Evolutionary conservation across 2,329 filamentous ascomycete species (phyloP).

Genomic region (Curvularia eragrostidis): DNA sequence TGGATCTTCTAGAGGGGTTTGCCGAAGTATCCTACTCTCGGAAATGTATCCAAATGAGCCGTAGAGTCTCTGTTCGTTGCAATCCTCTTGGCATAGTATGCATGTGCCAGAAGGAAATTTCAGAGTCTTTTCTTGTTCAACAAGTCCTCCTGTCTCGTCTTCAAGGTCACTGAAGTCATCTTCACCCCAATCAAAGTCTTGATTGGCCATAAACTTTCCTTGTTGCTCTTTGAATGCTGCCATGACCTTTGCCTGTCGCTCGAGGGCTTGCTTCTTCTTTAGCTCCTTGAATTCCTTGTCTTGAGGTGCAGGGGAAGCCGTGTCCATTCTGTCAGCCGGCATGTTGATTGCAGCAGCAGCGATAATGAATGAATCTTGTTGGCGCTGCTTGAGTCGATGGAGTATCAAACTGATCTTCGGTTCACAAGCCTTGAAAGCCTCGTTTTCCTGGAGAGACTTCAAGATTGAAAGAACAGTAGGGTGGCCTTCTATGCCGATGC

Average conservation of each 20-base stretch:
- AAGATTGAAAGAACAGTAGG: conserved; percentile 61
- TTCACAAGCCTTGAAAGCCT: conserved; percentile 81
- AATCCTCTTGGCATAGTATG: conserved; percentile 95
- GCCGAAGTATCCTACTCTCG: conserved; percentile 83
- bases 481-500: conserved; percentile 44
- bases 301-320: conserved; percentile 75
- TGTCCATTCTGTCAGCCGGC: conserved; percentile 79
- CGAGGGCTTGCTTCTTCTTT: conserved; percentile 89
- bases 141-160: conserved; percentile 63
- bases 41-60: conserved; percentile 91
- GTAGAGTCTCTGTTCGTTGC: conserved; percentile 85
- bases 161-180: conserved; percentile 79
- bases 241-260: conserved; percentile 93
- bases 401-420: conserved; percentile 85
- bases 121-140: conserved; percentile 76
- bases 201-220: conserved; percentile 89
- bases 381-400: conserved; percentile 82
- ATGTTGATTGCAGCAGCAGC: conserved; percentile 68
- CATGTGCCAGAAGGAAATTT: conserved; percentile 93
- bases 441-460: conserved; percentile 64
- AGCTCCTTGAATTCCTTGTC: conserved; percentile 79
- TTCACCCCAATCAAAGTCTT: conserved; percentile 88
- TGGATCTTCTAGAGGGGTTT: conserved; percentile 81
- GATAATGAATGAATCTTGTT: conserved; percentile 73
- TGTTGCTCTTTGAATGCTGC: conserved; percentile 98